Conservation (phyloP, 1,284 basidiomycete species). For the Macrocystidia cucumis region DNA sequence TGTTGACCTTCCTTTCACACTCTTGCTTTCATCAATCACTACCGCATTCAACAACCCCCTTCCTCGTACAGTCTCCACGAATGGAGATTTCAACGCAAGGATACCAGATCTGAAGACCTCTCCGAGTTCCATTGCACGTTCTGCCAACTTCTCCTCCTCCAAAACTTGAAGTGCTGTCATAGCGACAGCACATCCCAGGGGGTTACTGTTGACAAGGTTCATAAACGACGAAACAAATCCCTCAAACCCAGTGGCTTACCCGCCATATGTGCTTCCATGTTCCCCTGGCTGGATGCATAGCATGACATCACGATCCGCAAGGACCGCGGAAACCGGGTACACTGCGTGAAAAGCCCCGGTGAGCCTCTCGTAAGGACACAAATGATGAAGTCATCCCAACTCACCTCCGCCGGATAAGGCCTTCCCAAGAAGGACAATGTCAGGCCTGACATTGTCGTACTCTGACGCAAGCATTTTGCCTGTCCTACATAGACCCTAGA, state of each 20-base stretch:
- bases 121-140: slow-evolving; percentile 75
- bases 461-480: slow-evolving; percentile 87
- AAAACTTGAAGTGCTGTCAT: slow-evolving; percentile 88
- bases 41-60: slow-evolving; percentile 90
- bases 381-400: slow-evolving; percentile 22
- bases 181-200: slow-evolving; percentile 91
- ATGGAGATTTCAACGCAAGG: slow-evolving; percentile 57
- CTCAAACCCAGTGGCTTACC: slow-evolving; percentile 52
- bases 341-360: slow-evolving; percentile 36
- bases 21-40: slow-evolving; percentile 84
- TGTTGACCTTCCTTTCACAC: slow-evolving; percentile 72
- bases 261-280: slow-evolving; percentile 95
- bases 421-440: slow-evolving; percentile 93
- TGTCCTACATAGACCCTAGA: slow-evolving; percentile 74
- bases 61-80: slow-evolving; percentile 74
- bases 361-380: slow-evolving; percentile 3
- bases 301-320: slow-evolving; percentile 89
- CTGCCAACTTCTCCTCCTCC: slow-evolving; percentile 77
- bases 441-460: slow-evolving; percentile 86
- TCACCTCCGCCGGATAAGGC: slow-evolving; percentile 88
- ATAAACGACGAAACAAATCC: no score
- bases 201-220: slow-evolving; percentile 85
- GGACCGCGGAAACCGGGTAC: slow-evolving; percentile 94
- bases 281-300: slow-evolving; percentile 95
- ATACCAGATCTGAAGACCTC: slow-evolving; percentile 74